A percentile compares a stretch with the other conserved stretches of the same genome.
Conservation (phyloP, 169 alveolate species). For the Plasmodium knowlesi region DNA sequence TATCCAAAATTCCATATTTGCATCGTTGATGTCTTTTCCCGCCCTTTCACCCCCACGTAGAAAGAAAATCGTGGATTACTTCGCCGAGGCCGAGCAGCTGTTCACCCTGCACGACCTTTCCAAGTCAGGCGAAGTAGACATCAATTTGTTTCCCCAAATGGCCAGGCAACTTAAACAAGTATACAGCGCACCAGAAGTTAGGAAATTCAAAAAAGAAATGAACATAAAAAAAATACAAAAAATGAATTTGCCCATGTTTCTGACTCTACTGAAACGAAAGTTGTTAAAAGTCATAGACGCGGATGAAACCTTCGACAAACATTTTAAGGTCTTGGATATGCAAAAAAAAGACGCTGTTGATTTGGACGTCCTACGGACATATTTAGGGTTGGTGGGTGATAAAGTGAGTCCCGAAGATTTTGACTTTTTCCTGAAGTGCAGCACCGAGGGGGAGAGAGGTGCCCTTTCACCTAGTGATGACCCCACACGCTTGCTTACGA, state of each 20-base stretch:
- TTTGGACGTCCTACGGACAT: constrained; percentile 1
- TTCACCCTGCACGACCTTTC: constrained; percentile 30
- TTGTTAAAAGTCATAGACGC: constrained; percentile 15
- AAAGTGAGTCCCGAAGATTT: constrained; percentile 34
- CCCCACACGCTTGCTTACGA: background rate
- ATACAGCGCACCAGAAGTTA: constrained; percentile 17
- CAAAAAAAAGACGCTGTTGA: constrained; percentile 20
- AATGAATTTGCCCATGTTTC: constrained; percentile 49
- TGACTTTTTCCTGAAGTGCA: constrained; percentile 20
- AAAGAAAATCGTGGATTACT: constrained; percentile 32
- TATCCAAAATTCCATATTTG: background rate
- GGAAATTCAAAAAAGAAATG: constrained; percentile 54
- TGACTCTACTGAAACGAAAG: constrained; percentile 49
- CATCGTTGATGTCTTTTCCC: background rate
- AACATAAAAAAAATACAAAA: constrained; percentile 15
- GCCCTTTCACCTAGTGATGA: background rate
- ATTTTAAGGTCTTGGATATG: constrained; percentile 47
- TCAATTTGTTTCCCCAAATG: constrained; percentile 39
- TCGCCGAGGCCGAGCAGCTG: constrained; percentile 30
- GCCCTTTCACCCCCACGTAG: background rate
- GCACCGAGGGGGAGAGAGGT: background rate
- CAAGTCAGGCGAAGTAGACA: constrained; percentile 29
- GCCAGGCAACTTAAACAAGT: constrained; percentile 64
- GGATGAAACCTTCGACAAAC: constrained; percentile 7
- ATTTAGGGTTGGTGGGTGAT: constrained; percentile 37